Percentiles rank a stretch among this genome's conserved stretches.
Conservation (phyloP, 2,329 filamentous ascomycete genomes). For the Juglanconis oblonga region DNA sequence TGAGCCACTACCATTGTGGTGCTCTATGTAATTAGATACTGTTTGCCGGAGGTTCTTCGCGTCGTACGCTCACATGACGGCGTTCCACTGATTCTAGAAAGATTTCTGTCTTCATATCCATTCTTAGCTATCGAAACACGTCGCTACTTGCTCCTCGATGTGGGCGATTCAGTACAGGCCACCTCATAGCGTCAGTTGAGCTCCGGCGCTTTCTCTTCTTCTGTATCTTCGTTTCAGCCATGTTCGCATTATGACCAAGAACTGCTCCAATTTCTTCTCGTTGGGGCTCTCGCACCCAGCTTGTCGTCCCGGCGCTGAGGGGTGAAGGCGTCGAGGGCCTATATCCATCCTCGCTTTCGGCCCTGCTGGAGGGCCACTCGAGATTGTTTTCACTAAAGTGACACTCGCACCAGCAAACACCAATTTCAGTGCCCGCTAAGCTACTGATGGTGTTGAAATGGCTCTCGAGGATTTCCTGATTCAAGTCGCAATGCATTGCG, state of each 20-base stretch:
- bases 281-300: background rate
- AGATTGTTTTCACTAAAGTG: background rate
- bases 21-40: background rate
- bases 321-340: background rate
- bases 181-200: background rate
- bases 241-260: background rate
- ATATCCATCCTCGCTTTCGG: background rate
- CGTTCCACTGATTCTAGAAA: too few relatives aligned
- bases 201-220: background rate
- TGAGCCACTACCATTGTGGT: constrained; percentile 32
- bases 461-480: background rate
- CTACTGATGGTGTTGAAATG: background rate
- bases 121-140: background rate
- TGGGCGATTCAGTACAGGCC: background rate
- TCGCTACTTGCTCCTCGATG: background rate
- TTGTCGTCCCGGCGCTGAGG: background rate
- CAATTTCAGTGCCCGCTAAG: background rate
- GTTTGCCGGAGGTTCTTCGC: too few relatives aligned
- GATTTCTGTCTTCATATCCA: too few relatives aligned
- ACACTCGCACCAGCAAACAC: background rate
- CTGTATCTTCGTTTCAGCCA: background rate
- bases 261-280: background rate
- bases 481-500: background rate
- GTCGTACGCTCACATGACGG: too few relatives aligned
- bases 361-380: background rate